Evolutionary conservation across 2,329 filamentous ascomycete genomes (phyloP), one percentile per base, ranked within the genome.

Genomic region (Pseudogymnoascus sp.): DNA sequence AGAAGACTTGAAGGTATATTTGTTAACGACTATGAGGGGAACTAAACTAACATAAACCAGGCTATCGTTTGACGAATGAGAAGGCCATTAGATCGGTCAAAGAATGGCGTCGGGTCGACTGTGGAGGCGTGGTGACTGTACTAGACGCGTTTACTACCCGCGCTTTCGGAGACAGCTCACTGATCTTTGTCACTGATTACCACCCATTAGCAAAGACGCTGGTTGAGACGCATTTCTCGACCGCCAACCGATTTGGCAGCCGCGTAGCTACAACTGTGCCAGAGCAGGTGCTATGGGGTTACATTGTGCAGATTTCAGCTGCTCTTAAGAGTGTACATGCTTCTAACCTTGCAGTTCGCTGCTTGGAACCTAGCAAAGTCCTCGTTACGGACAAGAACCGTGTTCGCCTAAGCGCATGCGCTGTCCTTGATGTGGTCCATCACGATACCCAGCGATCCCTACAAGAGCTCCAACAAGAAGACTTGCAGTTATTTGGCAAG

Each of bases 171-270:
- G 94, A 97, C 73, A 96, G 90, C 74, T 97, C 94, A 2, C 81
- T 99, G 60, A 88, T 99, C 57, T 89, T 99, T 69, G 92, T 96
- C 22, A 94, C 91, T 64, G 91, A 96, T 72, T 99, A 96, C 70
- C 90, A 94, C 70, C 93, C 94, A 1, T 80, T 94, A 18, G 90
- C 93, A 2, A 95, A 94, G 74, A 96, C 93, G 0, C 81, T 99
- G 22, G 85, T 88, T 35, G 93, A 97, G 70, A 85, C 89, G 68
- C 90, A 97, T 69, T 86, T 92, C 66, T 69, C 67, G 4, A 66
- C 36, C 18, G 68, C 65, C 61, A 68, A 68, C 61, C 70, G 75
- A 54, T 78, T 72, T 63, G 74, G 74, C 39, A 67, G 65, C 58
- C 73, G 74, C 36, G 67, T 73, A 36, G 70, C 74, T 47, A 65